Evolutionary conservation across 2,329 filamentous ascomycete species (phyloP).

Genomic region (Colletotrichum noveboracense): DNA sequence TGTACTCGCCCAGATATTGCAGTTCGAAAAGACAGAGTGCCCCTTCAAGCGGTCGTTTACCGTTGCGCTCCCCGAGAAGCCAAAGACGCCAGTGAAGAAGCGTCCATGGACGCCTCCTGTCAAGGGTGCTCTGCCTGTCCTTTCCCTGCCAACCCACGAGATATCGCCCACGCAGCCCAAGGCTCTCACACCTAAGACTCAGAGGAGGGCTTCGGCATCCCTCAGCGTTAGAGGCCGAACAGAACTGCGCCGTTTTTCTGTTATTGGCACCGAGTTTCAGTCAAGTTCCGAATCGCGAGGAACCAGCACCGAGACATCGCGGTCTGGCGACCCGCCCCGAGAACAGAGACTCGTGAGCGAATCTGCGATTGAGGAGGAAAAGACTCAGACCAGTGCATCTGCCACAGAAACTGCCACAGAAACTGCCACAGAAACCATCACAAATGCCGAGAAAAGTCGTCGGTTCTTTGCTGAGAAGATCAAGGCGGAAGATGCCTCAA

Average conservation of each 20-base stretch:
- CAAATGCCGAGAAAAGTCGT: not conserved
- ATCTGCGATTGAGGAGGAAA: not conserved
- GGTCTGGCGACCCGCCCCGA: not conserved
- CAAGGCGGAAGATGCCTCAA: not conserved
- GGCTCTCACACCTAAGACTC: conserved; percentile 4
- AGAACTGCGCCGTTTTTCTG: conserved; percentile 13
- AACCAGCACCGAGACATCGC: not conserved
- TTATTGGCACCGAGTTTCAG: conserved; percentile 8
- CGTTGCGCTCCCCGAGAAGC: conserved; percentile 73
- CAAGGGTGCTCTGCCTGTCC: conserved; percentile 36
- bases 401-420: not conserved
- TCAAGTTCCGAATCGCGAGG: not conserved
- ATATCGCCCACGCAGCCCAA: conserved; percentile 14
- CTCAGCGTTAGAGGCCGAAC: not conserved
- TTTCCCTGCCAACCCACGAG: conserved; percentile 38
- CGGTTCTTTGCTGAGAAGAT: not conserved
- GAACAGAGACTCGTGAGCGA: not conserved
- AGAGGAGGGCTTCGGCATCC: conserved; percentile 10
- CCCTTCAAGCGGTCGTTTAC: conserved; percentile 82
- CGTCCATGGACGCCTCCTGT: conserved; percentile 68
- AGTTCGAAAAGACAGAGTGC: conserved; percentile 87
- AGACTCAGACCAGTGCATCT: not conserved
- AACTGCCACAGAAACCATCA: not conserved
- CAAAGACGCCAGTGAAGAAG: conserved; percentile 68
- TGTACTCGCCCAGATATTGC: conserved; percentile 74